These are phyloP conservation scores for Tuber magnatum DNA, from an alignment of 495 filamentous ascomycete species.

Conservation along the genomic window DNA sequence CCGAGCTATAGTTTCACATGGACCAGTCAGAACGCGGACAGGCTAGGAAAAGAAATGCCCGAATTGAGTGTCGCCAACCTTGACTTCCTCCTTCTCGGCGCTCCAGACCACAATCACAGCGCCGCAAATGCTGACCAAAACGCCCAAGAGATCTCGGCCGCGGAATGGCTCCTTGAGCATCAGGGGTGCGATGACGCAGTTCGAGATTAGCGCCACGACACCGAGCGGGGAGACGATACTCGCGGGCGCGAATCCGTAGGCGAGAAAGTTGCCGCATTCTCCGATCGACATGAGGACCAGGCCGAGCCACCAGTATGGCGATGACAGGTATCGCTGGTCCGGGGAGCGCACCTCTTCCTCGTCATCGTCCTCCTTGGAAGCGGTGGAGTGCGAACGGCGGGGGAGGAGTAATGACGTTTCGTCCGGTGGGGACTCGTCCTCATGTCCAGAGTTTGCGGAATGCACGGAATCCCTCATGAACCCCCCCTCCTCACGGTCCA, in stretches of 20 bases:
- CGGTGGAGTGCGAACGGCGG: neutral
- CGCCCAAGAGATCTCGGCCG: slow-evolving; percentile 76
- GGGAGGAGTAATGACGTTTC: slow-evolving; percentile 21
- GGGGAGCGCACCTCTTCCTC: slow-evolving; percentile 38
- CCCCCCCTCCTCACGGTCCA: neutral
- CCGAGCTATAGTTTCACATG: slow-evolving; percentile 52
- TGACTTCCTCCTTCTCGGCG: slow-evolving; percentile 80
- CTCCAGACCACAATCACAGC: slow-evolving; percentile 92
- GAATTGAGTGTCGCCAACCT: slow-evolving; percentile 41
- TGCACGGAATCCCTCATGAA: neutral
- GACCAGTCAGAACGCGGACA: slow-evolving; percentile 18
- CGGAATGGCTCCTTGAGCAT: slow-evolving; percentile 86
- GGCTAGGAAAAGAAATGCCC: neutral
- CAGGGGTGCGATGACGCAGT: slow-evolving; percentile 90
- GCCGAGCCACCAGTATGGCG: slow-evolving; percentile 92
- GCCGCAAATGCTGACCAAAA: slow-evolving; percentile 72
- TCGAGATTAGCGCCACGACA: slow-evolving; percentile 89
- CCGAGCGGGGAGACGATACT: slow-evolving; percentile 96
- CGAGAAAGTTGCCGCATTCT: slow-evolving; percentile 91
- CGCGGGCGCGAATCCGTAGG: slow-evolving; percentile 96
- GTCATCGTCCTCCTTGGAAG: slow-evolving; percentile 18
- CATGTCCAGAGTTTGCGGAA: neutral
- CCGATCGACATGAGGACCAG: slow-evolving; percentile 87
- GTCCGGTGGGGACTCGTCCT: neutral
- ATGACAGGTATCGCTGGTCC: slow-evolving; percentile 65